Base-by-base conservation (phyloP, 192 early-diverging fungal genomes). In the Backusella liffmaniae region DNA sequence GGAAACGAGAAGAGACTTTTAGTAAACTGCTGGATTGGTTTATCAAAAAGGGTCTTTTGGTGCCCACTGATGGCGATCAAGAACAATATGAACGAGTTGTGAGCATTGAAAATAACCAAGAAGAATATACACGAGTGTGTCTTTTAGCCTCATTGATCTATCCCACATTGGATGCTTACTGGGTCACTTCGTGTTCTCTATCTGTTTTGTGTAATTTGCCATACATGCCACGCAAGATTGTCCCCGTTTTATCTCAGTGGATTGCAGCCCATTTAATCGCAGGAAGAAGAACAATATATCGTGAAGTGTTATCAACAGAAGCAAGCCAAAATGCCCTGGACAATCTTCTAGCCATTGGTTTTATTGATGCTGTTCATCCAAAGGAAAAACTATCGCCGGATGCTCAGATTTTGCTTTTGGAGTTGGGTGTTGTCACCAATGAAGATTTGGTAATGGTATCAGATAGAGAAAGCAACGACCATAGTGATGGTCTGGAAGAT, bases 151-250 rank as follows among this genome's bases (percentile, higher is more conserved):
- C 82, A 5, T 75, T 83, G 4, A 30, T 83, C 80, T 80, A 83
- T 65, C 82, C 82, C 0, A 80, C 66, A 15, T 51, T 83, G 41
- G 82, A 83, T 35, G 78, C 75, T 34, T 80, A 80, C 37, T 83
- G 82, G 82, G 77, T 83, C 37, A 83, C 82, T 4, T 74, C 79
- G n/a, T 83, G 82, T 23, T 83, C 82, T 8, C 66, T 83, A 36
- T 83, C 82, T 26, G 82, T 76, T 39, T 75, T 83, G 34, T 75
- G 75, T 56, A 76, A 80, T 39, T 66, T 83, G 30, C 79, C 79
- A 34, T 83, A 75, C 35, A 79, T 83, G 59, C 82, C 82, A 5
- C 82, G 78, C 23, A 83, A 83, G 49, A 74, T 77, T 15, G 82
- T 80, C 2, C 82, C 82, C 56, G 65, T 80, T 10, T 72, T 83